Percentiles rank a stretch among this genome's conserved stretches.
Evolutionary conservation across 2,329 filamentous ascomycete genomes (phyloP).

Genomic region (Cladosporium sphaerospermum): DNA sequence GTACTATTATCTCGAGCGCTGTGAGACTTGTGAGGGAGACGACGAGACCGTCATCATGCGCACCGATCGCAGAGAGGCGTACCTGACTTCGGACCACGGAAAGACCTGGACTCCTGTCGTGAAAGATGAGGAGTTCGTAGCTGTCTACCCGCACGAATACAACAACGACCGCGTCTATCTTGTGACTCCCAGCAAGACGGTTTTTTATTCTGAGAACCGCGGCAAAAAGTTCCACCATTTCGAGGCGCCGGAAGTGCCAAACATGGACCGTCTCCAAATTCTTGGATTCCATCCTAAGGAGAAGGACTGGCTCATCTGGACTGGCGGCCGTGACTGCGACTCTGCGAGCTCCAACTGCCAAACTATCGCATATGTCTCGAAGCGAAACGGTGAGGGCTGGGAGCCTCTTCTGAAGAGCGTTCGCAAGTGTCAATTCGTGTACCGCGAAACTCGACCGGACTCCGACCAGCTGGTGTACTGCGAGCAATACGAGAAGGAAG

Average conservation of each 20-base stretch:
- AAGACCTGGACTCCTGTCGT: slow-evolving; percentile 74
- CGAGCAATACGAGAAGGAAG: slow-evolving; percentile 57
- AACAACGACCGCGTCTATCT: slow-evolving; percentile 85
- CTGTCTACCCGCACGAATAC: slow-evolving; percentile 71
- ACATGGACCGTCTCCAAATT: slow-evolving; percentile 46
- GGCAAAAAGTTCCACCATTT: slow-evolving; percentile 70
- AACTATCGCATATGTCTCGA: slow-evolving; percentile 67
- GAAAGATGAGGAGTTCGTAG: slow-evolving; percentile 60
- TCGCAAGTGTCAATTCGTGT: slow-evolving; percentile 80
- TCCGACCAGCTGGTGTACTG: slow-evolving; percentile 60
- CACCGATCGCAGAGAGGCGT: slow-evolving; percentile 56
- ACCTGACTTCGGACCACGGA: slow-evolving; percentile 76
- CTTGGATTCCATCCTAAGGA: slow-evolving; percentile 76
- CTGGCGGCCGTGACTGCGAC: slow-evolving; percentile 64
- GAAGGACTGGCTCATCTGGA: slow-evolving; percentile 89
- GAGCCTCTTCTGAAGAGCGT: slow-evolving; percentile 66
- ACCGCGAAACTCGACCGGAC: slow-evolving; percentile 51
- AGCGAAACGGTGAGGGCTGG: slow-evolving; percentile 74
- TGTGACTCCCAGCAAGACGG: slow-evolving; percentile 60
- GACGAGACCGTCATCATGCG: slow-evolving; percentile 70
- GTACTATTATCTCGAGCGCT: slow-evolving; percentile 73
- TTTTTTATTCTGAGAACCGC: slow-evolving; percentile 77
- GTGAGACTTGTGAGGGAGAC: slow-evolving; percentile 46
- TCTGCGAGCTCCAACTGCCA: slow-evolving; percentile 55
- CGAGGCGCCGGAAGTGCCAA: slow-evolving; percentile 59